A percentile compares a stretch with the other conserved stretches of the same genome.
Conservation (phyloP, 208 protist species). For the Kentomonas sorsogonicus region DNA sequence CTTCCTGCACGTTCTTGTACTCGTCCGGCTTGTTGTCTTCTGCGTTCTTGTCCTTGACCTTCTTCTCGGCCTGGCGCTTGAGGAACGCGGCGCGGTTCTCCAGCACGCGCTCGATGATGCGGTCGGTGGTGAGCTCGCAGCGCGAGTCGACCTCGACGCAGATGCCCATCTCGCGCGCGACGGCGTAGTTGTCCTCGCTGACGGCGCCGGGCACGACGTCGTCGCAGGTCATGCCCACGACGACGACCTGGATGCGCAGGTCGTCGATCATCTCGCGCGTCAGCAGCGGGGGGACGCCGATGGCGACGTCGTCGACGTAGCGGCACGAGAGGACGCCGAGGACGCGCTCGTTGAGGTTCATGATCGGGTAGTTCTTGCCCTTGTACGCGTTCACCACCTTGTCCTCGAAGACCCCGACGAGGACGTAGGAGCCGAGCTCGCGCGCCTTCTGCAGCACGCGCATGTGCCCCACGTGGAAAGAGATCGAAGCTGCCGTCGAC, state of each 20-base stretch:
- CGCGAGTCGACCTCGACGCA: slow-evolving; percentile 73
- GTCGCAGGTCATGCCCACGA: slow-evolving; percentile 68
- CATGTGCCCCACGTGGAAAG: slow-evolving; percentile 95
- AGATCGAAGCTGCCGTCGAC: slow-evolving; percentile 97
- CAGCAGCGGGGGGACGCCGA: slow-evolving; percentile 94
- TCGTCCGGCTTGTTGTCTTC: slow-evolving; percentile 45
- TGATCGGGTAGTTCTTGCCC: slow-evolving; percentile 96
- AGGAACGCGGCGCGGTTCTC: slow-evolving; percentile 63
- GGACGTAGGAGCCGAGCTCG: slow-evolving; percentile 91
- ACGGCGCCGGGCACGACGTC: slow-evolving; percentile 6
- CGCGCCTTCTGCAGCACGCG: slow-evolving; percentile 92
- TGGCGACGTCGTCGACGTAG: slow-evolving; percentile 98
- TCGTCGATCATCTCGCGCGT: slow-evolving; percentile 89
- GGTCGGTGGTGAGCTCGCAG: slow-evolving; percentile 48
- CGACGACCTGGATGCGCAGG: slow-evolving; percentile 84
- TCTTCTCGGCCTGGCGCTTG: slow-evolving; percentile 67
- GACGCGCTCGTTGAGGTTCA: slow-evolving; percentile 97
- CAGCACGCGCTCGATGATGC: slow-evolving; percentile 81
- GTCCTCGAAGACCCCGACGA: slow-evolving; percentile 96
- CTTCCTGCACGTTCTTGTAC: slow-evolving; percentile 68
- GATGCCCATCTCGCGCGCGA: slow-evolving; percentile 79
- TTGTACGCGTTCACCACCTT: slow-evolving; percentile 84
- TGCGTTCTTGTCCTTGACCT: slow-evolving; percentile 51
- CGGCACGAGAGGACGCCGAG: slow-evolving; percentile 94
- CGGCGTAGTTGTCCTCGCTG: slow-evolving; percentile 28